Evolutionary conservation across 352 stramenopile genomes (phyloP).

Genomic region (Plasmopara halstedii): DNA sequence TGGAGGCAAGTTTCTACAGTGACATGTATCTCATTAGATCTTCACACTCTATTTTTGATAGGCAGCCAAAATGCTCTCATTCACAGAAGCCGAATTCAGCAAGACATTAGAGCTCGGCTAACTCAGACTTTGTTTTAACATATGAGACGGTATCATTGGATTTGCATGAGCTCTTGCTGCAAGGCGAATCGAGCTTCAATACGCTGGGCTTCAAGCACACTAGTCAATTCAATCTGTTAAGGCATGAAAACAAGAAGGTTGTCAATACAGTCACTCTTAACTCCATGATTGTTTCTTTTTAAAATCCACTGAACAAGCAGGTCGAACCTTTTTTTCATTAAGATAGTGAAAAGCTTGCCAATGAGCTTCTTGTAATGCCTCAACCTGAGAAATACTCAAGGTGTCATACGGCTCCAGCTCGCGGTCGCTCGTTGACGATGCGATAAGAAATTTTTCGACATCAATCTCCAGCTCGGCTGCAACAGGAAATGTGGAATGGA

Average conservation of each 20-base stretch:
- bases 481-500: conserved; percentile 62
- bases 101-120: conserved; percentile 61
- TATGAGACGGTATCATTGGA: conserved; percentile 35
- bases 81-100: conserved; percentile 79
- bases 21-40: not conserved
- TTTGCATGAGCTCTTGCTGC: conserved; percentile 53
- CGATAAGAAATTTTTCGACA: conserved; percentile 69
- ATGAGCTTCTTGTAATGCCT: conserved; percentile 75
- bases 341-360: conserved; percentile 75
- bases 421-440: conserved; percentile 37
- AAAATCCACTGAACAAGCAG: not conserved
- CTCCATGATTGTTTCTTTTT: too few species aligned
- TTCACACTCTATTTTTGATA: conserved; percentile 14
- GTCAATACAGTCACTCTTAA: too few species aligned
- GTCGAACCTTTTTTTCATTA: conserved; percentile 71
- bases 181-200: conserved; percentile 62
- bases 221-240: conserved; percentile 58
- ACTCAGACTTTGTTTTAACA: not conserved
- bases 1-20: conserved; percentile 40
- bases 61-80: conserved; percentile 81
- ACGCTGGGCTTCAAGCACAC: conserved; percentile 66
- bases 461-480: conserved; percentile 63
- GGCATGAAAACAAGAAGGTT: not conserved
- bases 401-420: conserved; percentile 37
- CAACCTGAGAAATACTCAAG: conserved; percentile 79